Conservation (phyloP, 164 flowering plant genomes). For the Santalum album region DNA sequence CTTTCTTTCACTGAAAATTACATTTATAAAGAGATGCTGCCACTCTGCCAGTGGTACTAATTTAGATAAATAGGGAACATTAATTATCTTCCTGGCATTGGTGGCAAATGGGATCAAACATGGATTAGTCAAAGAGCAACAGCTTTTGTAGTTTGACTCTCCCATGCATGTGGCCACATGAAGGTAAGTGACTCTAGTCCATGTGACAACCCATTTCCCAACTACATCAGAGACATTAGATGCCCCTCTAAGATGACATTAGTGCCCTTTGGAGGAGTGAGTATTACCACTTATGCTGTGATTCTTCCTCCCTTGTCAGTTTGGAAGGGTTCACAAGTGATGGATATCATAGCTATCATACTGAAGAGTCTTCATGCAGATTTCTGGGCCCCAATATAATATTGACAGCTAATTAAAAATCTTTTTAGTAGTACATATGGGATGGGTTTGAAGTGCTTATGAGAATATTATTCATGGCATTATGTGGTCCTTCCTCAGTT, state of each 20-base stretch:
- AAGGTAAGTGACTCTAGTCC: conserved; percentile 29
- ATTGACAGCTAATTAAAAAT: conserved; percentile 30
- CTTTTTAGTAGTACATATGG: conserved; percentile 4
- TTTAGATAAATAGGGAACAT: too few relatives aligned
- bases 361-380: conserved; percentile 20
- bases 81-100: background rate
- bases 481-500: conserved; percentile 4
- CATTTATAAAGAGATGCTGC: too few relatives aligned
- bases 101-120: background rate
- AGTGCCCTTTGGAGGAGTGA: conserved; percentile 16
- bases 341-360: conserved; percentile 19
- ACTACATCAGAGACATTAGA: conserved; percentile 15
- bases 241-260: conserved; percentile 8
- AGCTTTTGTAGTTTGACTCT: conserved; percentile 18
- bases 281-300: conserved; percentile 2
- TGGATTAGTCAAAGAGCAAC: conserved; percentile 21
- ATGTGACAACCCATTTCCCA: conserved; percentile 32
- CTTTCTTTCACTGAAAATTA: too few relatives aligned
- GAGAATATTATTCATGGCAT: background rate
- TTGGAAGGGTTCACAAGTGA: conserved; percentile 10
- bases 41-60: too few relatives aligned
- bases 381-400: conserved; percentile 22
- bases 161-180: conserved; percentile 50
- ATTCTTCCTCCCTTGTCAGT: conserved; percentile 15
- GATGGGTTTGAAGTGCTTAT: background rate